Percentiles rank a stretch among this genome's conserved stretches.
phyloP scores from a whole-genome alignment of 140 eudicot genomes.

The Ambrosia hybrid region DNA sequence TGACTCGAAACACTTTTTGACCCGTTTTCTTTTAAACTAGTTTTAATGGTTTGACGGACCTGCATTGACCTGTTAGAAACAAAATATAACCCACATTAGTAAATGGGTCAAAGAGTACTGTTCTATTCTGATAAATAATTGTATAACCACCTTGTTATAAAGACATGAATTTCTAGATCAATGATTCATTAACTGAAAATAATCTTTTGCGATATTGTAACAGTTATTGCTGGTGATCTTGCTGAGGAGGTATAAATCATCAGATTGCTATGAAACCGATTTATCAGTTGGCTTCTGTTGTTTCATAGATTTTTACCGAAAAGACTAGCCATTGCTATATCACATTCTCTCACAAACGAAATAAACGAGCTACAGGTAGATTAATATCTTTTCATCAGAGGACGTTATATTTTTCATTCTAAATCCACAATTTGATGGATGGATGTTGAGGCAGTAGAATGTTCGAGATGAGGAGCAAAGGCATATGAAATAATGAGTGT shows the following conservation, averaged over 20 bases:
- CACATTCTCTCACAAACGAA: constrained; percentile 79
- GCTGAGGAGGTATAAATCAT: constrained; percentile 14
- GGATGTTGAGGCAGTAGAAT: constrained; percentile 60
- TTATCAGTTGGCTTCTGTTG: no score
- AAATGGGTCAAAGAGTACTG: not conserved
- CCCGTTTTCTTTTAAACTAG: constrained; percentile 54
- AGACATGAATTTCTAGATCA: constrained; percentile 97
- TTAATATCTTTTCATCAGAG: not conserved
- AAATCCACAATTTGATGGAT: constrained; percentile 9
- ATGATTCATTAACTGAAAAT: constrained; percentile 86
- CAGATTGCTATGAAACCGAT: not conserved
- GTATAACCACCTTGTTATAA: constrained; percentile 81
- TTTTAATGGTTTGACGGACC: no score
- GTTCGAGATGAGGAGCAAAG: constrained; percentile 80
- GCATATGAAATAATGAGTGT: constrained; percentile 73
- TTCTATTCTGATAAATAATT: constrained; percentile 1
- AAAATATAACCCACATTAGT: no score
- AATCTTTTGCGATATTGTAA: constrained; percentile 17
- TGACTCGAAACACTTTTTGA: constrained; percentile 31
- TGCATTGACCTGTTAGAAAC: no score
- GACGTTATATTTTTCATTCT: not conserved
- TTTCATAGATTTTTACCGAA: constrained; percentile 24
- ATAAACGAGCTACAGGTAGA: constrained; percentile 78
- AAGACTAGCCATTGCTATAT: constrained; percentile 96
- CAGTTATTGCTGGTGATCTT: constrained; percentile 17